These are phyloP conservation scores for Canavalia ensiformis DNA, from an alignment of 306 rosid species.

Conservation along the genomic window DNA sequence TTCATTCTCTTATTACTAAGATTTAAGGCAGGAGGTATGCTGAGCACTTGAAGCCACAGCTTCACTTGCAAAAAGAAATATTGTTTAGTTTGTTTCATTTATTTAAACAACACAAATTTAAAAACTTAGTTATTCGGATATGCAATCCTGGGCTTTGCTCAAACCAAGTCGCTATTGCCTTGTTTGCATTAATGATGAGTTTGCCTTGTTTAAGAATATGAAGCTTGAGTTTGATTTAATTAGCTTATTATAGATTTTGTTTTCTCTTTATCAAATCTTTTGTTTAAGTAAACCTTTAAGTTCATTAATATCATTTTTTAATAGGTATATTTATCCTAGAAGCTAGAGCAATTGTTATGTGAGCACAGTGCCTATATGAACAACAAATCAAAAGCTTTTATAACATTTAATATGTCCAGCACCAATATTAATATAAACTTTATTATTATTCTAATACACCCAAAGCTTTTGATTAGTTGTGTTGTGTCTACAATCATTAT, in stretches of 20 bases:
- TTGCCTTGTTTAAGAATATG: background rate
- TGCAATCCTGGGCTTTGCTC: too few relatives aligned
- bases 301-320: background rate
- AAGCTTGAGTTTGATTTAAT: background rate
- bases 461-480: background rate
- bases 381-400: background rate
- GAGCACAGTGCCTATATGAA: background rate
- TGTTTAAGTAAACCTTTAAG: background rate
- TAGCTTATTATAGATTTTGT: background rate
- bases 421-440: background rate
- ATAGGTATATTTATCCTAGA: background rate
- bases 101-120: constrained; percentile 2
- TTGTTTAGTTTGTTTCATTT: background rate
- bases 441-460: background rate
- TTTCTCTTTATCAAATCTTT: background rate
- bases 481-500: background rate
- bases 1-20: constrained; percentile 9
- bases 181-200: background rate
- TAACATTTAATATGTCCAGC: background rate
- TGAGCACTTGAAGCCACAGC: background rate
- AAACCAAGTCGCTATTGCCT: too few relatives aligned
- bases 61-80: background rate
- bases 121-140: background rate
- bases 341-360: background rate
- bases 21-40: background rate